phyloP scores from a whole-genome alignment of 2,329 filamentous ascomycete genomes.

The Trichophyton verrucosum region DNA sequence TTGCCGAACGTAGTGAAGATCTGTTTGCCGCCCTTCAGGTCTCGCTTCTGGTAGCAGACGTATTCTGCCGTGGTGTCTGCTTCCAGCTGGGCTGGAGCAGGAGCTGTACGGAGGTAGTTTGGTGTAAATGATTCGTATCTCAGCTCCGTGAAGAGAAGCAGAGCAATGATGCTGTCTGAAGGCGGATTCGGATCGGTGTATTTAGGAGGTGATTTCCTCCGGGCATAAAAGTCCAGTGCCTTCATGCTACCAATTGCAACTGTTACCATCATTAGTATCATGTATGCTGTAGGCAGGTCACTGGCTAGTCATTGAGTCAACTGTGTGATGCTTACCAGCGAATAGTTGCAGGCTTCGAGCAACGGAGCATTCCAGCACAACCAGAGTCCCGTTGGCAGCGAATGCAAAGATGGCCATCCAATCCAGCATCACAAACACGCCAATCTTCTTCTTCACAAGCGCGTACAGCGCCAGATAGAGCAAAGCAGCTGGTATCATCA shows the following conservation, averaged over 20 bases:
- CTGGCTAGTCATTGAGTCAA: background rate
- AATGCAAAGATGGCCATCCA: constrained; percentile 10
- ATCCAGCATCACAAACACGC: constrained; percentile 8
- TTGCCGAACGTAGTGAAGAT: background rate
- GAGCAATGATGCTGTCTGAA: constrained; percentile 19
- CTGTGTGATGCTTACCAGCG: constrained; percentile 18
- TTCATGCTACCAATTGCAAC: constrained; percentile 32
- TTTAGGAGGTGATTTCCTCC: constrained; percentile 22
- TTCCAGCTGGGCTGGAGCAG: constrained; percentile 6
- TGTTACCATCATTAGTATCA: background rate
- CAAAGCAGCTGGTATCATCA: constrained; percentile 11
- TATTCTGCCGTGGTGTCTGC: background rate
- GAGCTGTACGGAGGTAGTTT: constrained; percentile 26
- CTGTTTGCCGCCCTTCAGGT: background rate
- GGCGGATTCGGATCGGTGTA: constrained; percentile 21
- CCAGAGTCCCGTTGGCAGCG: constrained; percentile 13
- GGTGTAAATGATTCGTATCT: constrained; percentile 35
- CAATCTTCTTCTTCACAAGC: constrained; percentile 10
- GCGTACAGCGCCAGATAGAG: constrained; percentile 14
- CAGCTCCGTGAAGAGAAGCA: constrained; percentile 30
- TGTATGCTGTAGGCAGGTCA: background rate
- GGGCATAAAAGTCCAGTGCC: constrained; percentile 29
- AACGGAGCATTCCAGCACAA: constrained; percentile 23
- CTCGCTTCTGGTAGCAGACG: background rate
- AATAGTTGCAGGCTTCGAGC: constrained; percentile 24